Base-by-base conservation (phyloP, 495 filamentous ascomycete genomes). In the Copromyces sp. region DNA sequence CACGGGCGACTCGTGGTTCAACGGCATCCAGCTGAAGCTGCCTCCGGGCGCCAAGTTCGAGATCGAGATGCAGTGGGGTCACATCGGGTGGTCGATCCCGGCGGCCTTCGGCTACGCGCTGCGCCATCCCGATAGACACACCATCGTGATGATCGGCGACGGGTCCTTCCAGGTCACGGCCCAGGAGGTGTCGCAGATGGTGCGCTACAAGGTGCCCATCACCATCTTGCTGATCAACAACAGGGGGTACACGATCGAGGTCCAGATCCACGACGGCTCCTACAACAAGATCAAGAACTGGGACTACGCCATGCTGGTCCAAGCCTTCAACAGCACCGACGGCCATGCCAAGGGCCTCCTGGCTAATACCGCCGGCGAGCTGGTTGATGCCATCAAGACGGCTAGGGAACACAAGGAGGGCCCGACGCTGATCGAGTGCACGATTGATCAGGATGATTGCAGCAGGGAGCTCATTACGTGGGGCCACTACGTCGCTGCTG, bases 191-290 rank as follows among this genome's bases (percentile, higher is more conserved):
- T 74, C 73, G 42, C 76, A 78, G 74, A 79, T 79, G 78, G 76
- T 79, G 68, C 69, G 76, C 16, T 74, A 61, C 71, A 74, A 72
- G n/a, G n/a, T 79, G 20, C 76, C 75, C 39, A 76, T 80, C 38
- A 75, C 74, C 44, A 80, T 79, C 4, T 3, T 78, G n/a, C 42
- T 78, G 5, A 80, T 86, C 53, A 85, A 86, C 75, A 87, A 86
- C 70, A 77, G 81, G 8, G 85, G 85, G 0, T 87, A 87, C 72
- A 86, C 84, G 0, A 87, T 86, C 45, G 85, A 87, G 78, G 82
- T 84, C 11, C 81, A 80, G 35, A 87, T 87, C 69, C 84, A 87
- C 71, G 85, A 84, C 29, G 76, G 76, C 5, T 41, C 69, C 24
- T 78, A 78, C 71, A 78, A 76, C 73, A 74, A 73, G 74, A 78